Percentiles rank a stretch among this genome's conserved stretches.
phyloP scores from a whole-genome alignment of 441 rosid species.

The Daphne laureola region DNA sequence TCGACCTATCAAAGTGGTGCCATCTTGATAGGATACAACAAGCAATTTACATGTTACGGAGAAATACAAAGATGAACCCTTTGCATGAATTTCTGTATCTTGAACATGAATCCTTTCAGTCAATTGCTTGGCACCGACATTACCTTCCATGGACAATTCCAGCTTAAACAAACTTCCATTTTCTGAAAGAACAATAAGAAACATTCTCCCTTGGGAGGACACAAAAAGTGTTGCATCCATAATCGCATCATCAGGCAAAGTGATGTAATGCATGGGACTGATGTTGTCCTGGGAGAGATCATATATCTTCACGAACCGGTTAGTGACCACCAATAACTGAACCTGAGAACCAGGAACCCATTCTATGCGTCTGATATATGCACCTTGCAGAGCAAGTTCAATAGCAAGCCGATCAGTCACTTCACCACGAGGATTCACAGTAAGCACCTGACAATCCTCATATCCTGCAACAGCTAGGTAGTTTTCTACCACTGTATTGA shows the following conservation, averaged over 20 bases:
- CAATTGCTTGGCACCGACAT: slow-evolving; percentile 88
- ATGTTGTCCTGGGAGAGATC: slow-evolving; percentile 98
- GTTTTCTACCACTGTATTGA: slow-evolving; percentile 83
- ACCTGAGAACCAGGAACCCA: slow-evolving; percentile 99
- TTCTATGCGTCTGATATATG: slow-evolving; percentile 79
- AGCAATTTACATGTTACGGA: slow-evolving; percentile 77
- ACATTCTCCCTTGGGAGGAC: slow-evolving; percentile 83
- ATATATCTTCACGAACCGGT: slow-evolving; percentile 92
- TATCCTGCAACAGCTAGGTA: slow-evolving; percentile 99
- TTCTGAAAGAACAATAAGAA: slow-evolving; percentile 92
- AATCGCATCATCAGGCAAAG: slow-evolving; percentile 75
- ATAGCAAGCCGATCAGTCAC: slow-evolving; percentile 98
- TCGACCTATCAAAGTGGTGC: slow-evolving; percentile 79
- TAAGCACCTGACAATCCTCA: slow-evolving; percentile 98
- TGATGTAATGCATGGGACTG: slow-evolving; percentile 94
- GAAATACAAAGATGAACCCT: slow-evolving; percentile 89
- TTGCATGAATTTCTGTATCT: slow-evolving; percentile 63
- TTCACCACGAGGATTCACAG: slow-evolving; percentile 96
- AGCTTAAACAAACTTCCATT: slow-evolving; percentile 77
- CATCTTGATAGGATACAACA: slow-evolving; percentile 87
- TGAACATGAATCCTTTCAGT: slow-evolving; percentile 65
- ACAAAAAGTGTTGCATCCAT: slow-evolving; percentile 85
- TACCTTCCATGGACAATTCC: slow-evolving; percentile 71
- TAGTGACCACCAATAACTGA: slow-evolving; percentile 91
- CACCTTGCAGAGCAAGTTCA: slow-evolving; percentile 98